Evolutionary conservation across 441 rosid genomes (phyloP).

Genomic region (Manihot esculenta): DNA sequence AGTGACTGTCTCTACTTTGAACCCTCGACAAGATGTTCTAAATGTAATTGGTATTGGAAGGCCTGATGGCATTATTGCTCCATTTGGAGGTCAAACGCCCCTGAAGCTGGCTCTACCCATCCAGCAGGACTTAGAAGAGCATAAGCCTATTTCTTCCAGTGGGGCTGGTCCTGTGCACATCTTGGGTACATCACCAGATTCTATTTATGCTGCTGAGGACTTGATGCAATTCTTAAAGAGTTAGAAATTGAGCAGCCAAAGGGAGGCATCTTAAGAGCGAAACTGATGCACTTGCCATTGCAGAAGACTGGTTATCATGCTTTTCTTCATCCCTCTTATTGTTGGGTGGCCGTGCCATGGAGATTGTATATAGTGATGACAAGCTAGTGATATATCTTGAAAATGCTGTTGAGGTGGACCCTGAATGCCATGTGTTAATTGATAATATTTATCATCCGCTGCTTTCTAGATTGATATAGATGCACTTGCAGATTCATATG

Average conservation of each 20-base stretch:
- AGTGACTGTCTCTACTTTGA: conserved; percentile 96
- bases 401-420: conserved; percentile 95
- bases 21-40: conserved; percentile 84
- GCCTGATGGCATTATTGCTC: conserved; percentile 94
- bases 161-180: conserved; percentile 74
- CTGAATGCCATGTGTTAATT: conserved; percentile 82
- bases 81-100: conserved; percentile 98
- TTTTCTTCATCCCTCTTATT: conserved; percentile 96
- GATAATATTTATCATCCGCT: conserved; percentile 83
- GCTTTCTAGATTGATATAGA: conserved; percentile 92
- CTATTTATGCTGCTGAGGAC: conserved; percentile 96
- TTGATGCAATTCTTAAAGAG: conserved; percentile 73
- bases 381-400: conserved; percentile 77
- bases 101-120: conserved; percentile 85
- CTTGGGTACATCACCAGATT: conserved; percentile 98
- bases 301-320: conserved; percentile 84
- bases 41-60: conserved; percentile 83
- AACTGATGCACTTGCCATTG: conserved; percentile 82
- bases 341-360: conserved; percentile 96
- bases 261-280: conserved; percentile 95
- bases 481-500: conserved; percentile 79
- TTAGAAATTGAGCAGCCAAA: conserved; percentile 85
- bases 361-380: conserved; percentile 78
- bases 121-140: conserved; percentile 73
- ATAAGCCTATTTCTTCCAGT: conserved; percentile 59